Percentiles rank a stretch among this genome's conserved stretches.
Evolutionary conservation across 306 rosid genomes (phyloP).

Genomic region (Trifolium fragiferum): DNA sequence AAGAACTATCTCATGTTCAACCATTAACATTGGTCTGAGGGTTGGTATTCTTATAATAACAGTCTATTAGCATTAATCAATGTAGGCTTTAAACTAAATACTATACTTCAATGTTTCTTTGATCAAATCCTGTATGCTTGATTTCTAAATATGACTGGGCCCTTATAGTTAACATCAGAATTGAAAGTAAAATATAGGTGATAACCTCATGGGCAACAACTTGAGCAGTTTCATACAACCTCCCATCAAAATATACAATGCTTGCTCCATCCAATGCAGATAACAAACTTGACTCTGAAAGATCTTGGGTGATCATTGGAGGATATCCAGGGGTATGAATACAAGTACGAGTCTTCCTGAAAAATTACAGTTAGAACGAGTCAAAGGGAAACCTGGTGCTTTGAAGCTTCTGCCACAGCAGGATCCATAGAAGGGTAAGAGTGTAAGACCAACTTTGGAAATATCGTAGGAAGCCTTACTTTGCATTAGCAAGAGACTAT

Average conservation of each 20-base stretch:
- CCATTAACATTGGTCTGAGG: constrained; percentile 13
- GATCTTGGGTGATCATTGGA: constrained; percentile 78
- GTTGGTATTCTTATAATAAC: neutral
- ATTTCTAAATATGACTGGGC: constrained; percentile 30
- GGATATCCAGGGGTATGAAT: constrained; percentile 92
- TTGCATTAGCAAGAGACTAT: constrained; percentile 19
- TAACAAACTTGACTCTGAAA: constrained; percentile 61
- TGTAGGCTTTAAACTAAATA: neutral
- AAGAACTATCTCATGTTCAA: constrained; percentile 16
- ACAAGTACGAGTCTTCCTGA: constrained; percentile 95
- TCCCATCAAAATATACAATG: constrained; percentile 74
- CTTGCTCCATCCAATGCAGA: constrained; percentile 84
- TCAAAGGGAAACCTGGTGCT: constrained; percentile 27
- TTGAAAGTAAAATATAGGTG: constrained; percentile 36
- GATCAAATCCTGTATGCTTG: constrained; percentile 28
- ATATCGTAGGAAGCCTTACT: constrained; percentile 1
- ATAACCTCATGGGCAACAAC: constrained; percentile 86
- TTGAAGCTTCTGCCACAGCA: neutral
- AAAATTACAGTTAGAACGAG: constrained; percentile 40
- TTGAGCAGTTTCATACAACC: constrained; percentile 79
- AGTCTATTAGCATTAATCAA: constrained; percentile 1
- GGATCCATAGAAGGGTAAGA: constrained; percentile 18
- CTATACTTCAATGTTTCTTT: constrained; percentile 15
- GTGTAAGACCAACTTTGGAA: neutral
- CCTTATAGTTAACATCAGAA: constrained; percentile 30